phyloP scores from a whole-genome alignment of 2,329 filamentous ascomycete genomes.

The Aspergillus versicolor region DNA sequence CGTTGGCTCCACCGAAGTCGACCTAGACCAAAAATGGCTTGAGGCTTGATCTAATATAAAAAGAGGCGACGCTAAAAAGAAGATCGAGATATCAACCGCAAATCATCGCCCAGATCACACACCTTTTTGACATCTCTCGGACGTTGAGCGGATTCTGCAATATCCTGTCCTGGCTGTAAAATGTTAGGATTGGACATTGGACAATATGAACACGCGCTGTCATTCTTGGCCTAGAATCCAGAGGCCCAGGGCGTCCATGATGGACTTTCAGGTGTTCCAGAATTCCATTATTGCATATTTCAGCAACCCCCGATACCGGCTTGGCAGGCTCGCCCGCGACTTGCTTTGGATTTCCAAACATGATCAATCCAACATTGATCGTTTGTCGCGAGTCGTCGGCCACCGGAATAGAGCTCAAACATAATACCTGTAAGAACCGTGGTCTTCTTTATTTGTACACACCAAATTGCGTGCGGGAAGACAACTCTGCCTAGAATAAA shows the following conservation, averaged over 20 bases:
- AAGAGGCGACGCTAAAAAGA: constrained; percentile 11
- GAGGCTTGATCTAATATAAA: constrained; percentile 11
- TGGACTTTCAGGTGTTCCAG: not conserved
- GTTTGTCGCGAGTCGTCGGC: not conserved
- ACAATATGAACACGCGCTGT: constrained; percentile 17
- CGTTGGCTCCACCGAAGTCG: not conserved
- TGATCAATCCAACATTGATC: not conserved
- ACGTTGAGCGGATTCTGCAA: constrained; percentile 7
- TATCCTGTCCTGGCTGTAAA: not conserved
- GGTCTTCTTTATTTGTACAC: not conserved
- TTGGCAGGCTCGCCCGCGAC: not conserved
- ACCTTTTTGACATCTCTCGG: constrained; percentile 6
- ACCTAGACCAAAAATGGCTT: constrained; percentile 6
- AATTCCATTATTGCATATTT: constrained; percentile 1
- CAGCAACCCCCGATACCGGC: not conserved
- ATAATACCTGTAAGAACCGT: not conserved
- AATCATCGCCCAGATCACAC: constrained; percentile 10
- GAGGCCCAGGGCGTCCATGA: constrained; percentile 2
- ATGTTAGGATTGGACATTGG: not conserved
- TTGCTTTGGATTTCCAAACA: not conserved
- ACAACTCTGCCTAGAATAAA: not conserved
- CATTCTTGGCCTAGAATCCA: not conserved
- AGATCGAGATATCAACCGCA: constrained; percentile 13
- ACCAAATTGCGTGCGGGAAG: not conserved
- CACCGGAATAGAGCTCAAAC: not conserved